Conservation (phyloP, 2,329 filamentous ascomycete species). For the Ceratocystis diversiconidia region DNA sequence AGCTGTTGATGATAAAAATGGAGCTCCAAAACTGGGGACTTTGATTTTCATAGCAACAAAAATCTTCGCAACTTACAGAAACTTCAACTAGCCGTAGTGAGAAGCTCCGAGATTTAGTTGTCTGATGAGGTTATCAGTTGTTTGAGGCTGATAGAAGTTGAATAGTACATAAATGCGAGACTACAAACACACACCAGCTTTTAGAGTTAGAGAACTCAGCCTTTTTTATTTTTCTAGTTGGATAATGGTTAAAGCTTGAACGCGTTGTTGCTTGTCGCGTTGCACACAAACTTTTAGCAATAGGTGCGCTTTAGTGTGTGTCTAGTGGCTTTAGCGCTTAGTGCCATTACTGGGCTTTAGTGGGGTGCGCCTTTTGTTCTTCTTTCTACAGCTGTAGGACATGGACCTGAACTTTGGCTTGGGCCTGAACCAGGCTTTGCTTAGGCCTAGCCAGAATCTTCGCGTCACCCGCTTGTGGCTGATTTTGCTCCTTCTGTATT, state of each 20-base stretch:
- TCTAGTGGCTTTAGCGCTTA: too few relatives aligned
- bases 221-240: background rate
- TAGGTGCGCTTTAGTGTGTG: background rate
- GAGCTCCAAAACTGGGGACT: background rate
- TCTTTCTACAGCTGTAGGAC: background rate
- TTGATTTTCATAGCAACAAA: background rate
- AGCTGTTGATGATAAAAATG: background rate
- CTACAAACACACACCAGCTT: too few relatives aligned
- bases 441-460: background rate
- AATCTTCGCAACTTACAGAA: background rate
- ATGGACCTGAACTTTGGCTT: background rate
- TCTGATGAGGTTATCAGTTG: too few relatives aligned
- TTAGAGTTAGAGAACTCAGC: too few relatives aligned
- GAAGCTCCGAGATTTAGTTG: too few relatives aligned
- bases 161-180: too few relatives aligned
- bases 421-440: background rate
- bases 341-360: too few relatives aligned
- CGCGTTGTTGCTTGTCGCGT: background rate
- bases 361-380: background rate
- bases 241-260: background rate
- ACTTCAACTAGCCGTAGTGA: too few relatives aligned
- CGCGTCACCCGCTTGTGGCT: background rate
- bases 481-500: constrained; percentile 4
- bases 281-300: background rate
- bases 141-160: too few relatives aligned